phyloP scores from a whole-genome alignment of 352 stramenopile genomes.

The Peronospora tabacina region DNA sequence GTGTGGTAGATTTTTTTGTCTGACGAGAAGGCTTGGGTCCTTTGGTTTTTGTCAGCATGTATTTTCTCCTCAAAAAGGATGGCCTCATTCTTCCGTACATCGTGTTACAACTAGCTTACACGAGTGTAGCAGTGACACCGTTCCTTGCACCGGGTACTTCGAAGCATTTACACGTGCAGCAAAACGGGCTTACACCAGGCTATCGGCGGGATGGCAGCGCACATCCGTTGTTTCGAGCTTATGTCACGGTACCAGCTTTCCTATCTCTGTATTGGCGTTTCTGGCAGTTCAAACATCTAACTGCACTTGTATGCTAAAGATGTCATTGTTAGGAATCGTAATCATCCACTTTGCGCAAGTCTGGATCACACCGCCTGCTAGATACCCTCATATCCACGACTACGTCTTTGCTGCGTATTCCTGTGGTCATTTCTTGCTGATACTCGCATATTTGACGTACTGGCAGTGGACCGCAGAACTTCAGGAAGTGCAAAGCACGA shows the following conservation, averaged over 20 bases:
- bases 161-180: slow-evolving; percentile 26
- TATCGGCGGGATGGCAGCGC: slow-evolving; percentile 32
- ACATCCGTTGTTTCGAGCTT: slow-evolving; percentile 31
- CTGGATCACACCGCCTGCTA: slow-evolving; percentile 36
- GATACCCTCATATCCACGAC: slow-evolving; percentile 80
- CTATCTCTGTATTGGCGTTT: background rate
- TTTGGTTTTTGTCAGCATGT: slow-evolving; percentile 51
- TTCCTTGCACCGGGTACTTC: slow-evolving; percentile 25
- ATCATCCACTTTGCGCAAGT: slow-evolving; percentile 50
- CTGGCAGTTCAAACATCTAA: slow-evolving; percentile 2
- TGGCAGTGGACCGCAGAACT: slow-evolving; percentile 66
- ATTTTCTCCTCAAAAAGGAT: slow-evolving; percentile 80
- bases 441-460: slow-evolving; percentile 71
- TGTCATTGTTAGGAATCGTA: slow-evolving; percentile 46
- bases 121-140: slow-evolving; percentile 38
- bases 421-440: slow-evolving; percentile 64
- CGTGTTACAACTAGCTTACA: slow-evolving; percentile 48
- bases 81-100: slow-evolving; percentile 64
- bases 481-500: slow-evolving; percentile 12
- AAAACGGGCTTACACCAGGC: slow-evolving; percentile 25
- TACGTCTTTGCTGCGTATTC: slow-evolving; percentile 80
- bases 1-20: background rate
- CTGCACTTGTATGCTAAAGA: slow-evolving; percentile 24
- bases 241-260: slow-evolving; percentile 37
- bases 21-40: background rate